These are phyloP conservation scores for Phyllostachys edulis DNA, from an alignment of 176 grass and related monocot species.

Conservation along the genomic window DNA sequence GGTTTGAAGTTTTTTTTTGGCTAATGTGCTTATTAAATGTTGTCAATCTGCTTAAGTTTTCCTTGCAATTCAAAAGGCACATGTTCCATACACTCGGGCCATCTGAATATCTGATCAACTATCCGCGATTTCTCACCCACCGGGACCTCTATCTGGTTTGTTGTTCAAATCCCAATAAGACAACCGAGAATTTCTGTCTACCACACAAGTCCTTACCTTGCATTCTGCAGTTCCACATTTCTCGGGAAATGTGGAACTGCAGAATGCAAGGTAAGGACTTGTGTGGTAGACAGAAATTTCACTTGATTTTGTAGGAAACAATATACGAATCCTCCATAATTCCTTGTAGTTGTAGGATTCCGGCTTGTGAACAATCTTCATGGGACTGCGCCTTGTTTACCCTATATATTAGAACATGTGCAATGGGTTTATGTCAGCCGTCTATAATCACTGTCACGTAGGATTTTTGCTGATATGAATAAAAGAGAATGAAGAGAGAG, in stretches of 20 bases:
- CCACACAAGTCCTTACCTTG: too few species aligned
- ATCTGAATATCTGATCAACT: not conserved
- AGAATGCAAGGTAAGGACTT: not conserved
- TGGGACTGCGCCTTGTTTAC: not conserved
- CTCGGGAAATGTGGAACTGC: not conserved
- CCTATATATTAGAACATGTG: not conserved
- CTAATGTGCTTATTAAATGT: not conserved
- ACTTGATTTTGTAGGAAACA: not conserved
- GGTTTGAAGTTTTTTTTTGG: not conserved
- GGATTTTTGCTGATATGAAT: too few species aligned
- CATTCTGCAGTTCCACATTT: too few species aligned
- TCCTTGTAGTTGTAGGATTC: not conserved
- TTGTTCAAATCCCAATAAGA: not conserved
- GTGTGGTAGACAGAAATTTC: not conserved
- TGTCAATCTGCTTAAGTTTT: not conserved
- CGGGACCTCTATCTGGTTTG: not conserved
- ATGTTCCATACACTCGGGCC: not conserved
- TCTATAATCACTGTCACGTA: too few species aligned
- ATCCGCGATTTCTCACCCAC: not conserved
- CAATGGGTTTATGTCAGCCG: too few species aligned
- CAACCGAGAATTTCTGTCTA: too few species aligned
- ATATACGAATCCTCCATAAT: not conserved
- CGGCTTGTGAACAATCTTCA: not conserved
- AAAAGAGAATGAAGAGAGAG: too few species aligned
- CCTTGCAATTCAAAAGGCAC: not conserved